Percentiles rank a stretch among this genome's conserved stretches.
phyloP scores from a whole-genome alignment of 2,329 filamentous ascomycete genomes.

The Cladosporium cucumerinum region DNA sequence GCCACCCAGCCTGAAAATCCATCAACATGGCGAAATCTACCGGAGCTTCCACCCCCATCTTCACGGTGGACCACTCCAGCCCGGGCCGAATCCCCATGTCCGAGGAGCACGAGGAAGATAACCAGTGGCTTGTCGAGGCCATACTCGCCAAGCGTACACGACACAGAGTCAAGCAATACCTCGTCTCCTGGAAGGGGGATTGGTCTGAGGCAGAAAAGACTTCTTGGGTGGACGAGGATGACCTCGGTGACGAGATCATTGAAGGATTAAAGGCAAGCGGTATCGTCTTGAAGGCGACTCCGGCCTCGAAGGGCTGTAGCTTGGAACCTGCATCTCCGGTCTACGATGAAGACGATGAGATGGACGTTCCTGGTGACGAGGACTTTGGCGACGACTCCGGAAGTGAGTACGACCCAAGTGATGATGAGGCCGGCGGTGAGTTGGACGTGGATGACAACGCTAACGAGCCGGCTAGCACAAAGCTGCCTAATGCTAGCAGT shows the following conservation, averaged over 20 bases:
- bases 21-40: background rate
- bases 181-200: background rate
- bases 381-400: too few species aligned
- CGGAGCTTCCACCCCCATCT: background rate
- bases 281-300: background rate
- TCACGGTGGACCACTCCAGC: background rate
- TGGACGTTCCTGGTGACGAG: background rate
- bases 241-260: background rate
- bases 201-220: background rate
- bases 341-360: background rate
- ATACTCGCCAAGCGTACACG: background rate
- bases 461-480: background rate
- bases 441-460: too few species aligned
- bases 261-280: background rate
- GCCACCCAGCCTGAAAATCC: background rate
- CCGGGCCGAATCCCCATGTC: background rate
- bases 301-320: too few species aligned
- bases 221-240: background rate
- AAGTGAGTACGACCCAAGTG: too few species aligned
- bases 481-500: background rate
- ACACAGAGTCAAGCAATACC: background rate
- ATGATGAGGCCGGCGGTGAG: too few species aligned
- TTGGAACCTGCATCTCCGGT: background rate
- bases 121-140: background rate
- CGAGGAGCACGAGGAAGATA: background rate